phyloP scores from a whole-genome alignment of 768 basidiomycete genomes.

The Pleurotus citrinopileatus region DNA sequence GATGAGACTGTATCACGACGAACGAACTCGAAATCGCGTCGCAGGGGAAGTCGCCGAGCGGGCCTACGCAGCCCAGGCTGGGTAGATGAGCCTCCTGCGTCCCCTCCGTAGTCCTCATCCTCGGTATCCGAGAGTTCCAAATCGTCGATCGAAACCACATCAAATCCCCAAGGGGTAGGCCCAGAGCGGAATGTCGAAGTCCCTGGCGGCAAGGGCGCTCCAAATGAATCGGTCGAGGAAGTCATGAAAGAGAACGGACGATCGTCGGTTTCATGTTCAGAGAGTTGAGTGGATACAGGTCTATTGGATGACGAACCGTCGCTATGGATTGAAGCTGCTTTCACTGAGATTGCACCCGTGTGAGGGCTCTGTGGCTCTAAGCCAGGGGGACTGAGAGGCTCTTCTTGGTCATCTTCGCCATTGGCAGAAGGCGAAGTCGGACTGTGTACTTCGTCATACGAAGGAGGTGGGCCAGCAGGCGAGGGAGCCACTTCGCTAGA shows the following conservation, averaged over 20 bases:
- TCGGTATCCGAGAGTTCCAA: constrained; percentile 78
- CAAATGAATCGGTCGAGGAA: constrained; percentile 52
- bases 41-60: constrained; percentile 61
- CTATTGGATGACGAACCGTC: background rate
- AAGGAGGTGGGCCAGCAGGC: background rate
- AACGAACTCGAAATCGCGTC: constrained; percentile 81
- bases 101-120: constrained; percentile 45
- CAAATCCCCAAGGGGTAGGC: constrained; percentile 56
- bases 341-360: background rate
- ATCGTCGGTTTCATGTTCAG: constrained; percentile 14
- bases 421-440: background rate
- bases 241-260: constrained; percentile 38
- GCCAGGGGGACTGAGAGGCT: background rate
- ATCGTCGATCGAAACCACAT: constrained; percentile 77
- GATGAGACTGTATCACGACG: constrained; percentile 73
- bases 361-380: background rate
- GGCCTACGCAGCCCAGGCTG: constrained; percentile 55
- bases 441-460: background rate
- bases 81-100: constrained; percentile 23
- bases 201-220: constrained; percentile 36
- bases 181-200: constrained; percentile 28
- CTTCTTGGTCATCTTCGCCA: background rate
- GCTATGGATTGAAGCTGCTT: background rate
- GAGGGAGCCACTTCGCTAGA: background rate
- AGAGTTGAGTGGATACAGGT: background rate